These are phyloP conservation scores for Cocos nucifera DNA, from an alignment of 176 grass and related monocot genomes.

Conservation along the genomic window DNA sequence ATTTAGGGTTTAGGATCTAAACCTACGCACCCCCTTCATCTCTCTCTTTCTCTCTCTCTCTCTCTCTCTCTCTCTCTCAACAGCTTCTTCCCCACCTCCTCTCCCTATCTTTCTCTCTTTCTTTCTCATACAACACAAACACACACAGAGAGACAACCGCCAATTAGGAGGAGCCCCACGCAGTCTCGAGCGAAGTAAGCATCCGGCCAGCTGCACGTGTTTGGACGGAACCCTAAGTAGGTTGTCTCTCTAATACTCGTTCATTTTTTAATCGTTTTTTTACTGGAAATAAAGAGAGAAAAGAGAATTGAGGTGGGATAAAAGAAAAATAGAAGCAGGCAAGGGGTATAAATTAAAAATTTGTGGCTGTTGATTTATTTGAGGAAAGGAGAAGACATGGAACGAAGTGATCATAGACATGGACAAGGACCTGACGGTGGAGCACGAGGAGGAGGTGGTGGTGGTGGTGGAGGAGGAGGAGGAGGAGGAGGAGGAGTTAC, in stretches of 20 bases:
- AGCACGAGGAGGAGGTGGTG: conserved; percentile 18
- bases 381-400: neutral
- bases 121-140: neutral
- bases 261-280: no score
- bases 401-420: conserved; percentile 20
- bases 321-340: no score
- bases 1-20: conserved; percentile 11
- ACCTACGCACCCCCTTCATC: neutral
- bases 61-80: neutral
- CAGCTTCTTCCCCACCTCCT: neutral
- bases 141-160: neutral
- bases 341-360: no score
- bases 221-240: neutral
- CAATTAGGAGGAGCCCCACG: conserved; percentile 17
- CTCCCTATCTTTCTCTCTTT: neutral
- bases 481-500: conserved; percentile 13
- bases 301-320: no score
- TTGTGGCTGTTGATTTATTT: no score
- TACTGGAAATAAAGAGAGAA: no score
- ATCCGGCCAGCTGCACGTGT: conserved; percentile 17
- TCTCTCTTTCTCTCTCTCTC: neutral
- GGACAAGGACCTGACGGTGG: conserved; percentile 19
- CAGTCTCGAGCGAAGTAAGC: conserved; percentile 12
- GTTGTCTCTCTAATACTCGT: no score
- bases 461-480: conserved; percentile 1